Base-by-base conservation (phyloP, 768 basidiomycete species). In the Xerocomus brunneocitrinus region DNA sequence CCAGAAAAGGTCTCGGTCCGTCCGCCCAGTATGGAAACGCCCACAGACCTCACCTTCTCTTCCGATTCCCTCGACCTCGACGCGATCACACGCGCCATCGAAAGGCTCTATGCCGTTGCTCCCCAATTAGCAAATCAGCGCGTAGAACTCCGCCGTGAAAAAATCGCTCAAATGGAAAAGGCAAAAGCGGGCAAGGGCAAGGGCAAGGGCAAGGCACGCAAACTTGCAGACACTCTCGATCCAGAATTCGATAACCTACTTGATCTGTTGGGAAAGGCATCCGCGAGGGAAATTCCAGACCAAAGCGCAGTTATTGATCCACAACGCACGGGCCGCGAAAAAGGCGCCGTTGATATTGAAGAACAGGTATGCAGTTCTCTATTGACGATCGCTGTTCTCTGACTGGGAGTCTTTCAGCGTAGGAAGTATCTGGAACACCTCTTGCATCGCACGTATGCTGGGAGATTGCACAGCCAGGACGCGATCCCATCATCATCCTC, bases 61-160 rank as follows among this genome's bases (percentile, higher is more conserved):
- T 53, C 57, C 32, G 46, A 86, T 82, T 73, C 82, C 47, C 70
- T 89, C 63, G 95, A 98, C 67, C 75, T 98, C 19, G 93, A 97
- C 59, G 77, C 80, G 10, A 84, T 98, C 42, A 82, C 90, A 0
- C 79, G 81, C 67, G 94, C 97, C 30, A 95, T 99, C 61, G 94
- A 95, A 66, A 77, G 93, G 35, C 73, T 98, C 10, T 91, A 97
- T 67, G 69, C 80, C 8, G 89, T 87, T 30, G 84, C 92, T 0
- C 95, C 95, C 1, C 94, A 95, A 67, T 70, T 98, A 39, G 82
- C 87, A 54, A 87, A 95, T 65, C 95, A 99, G 68, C 83, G 97
- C 1, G 92, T 90, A n/a, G 94, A 95, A 67, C 80, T 95, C 42
- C 85, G 86, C 62, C 78, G 77, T 5, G 73, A 81, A 25, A 89